Evolutionary conservation across 805 yeast species (phyloP).

Genomic region (Cyberlindnera veronae): DNA sequence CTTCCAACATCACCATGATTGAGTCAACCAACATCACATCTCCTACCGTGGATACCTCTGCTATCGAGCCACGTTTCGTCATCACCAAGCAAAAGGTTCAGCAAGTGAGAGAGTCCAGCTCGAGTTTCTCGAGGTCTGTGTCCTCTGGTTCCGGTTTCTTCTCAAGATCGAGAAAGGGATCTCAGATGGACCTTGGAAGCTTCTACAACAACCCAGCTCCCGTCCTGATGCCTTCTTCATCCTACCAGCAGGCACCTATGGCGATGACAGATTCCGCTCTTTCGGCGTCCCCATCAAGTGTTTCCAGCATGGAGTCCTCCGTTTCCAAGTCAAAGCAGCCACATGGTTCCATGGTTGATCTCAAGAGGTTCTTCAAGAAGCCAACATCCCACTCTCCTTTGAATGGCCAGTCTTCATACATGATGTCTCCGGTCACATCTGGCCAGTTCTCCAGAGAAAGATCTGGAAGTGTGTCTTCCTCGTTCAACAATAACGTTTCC

Average conservation of each 20-base stretch:
- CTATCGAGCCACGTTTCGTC: conserved; percentile 83
- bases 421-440: conserved; percentile 9
- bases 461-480: conserved; percentile 30
- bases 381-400: conserved; percentile 27
- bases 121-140: conserved; percentile 18
- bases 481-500: conserved; percentile 35
- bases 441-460: conserved; percentile 21
- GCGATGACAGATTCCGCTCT: conserved; percentile 4
- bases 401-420: conserved; percentile 4
- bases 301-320: conserved; percentile 24
- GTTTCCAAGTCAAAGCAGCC: conserved; percentile 47
- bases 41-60: conserved; percentile 55
- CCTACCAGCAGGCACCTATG: background rate
- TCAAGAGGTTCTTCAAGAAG: conserved; percentile 68
- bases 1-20: conserved; percentile 39
- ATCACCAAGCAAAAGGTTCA: conserved; percentile 73
- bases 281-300: conserved; percentile 27
- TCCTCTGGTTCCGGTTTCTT: conserved; percentile 39
- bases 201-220: conserved; percentile 25
- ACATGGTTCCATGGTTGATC: conserved; percentile 76
- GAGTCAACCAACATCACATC: conserved; percentile 66
- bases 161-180: conserved; percentile 40
- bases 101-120: conserved; percentile 23
- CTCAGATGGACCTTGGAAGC: conserved; percentile 29
- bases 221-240: conserved; percentile 5